Evolutionary conservation across 257 asterid species (phyloP), one percentile per base, ranked within the genome.

Genomic region (Solanum lycopersicoides): DNA sequence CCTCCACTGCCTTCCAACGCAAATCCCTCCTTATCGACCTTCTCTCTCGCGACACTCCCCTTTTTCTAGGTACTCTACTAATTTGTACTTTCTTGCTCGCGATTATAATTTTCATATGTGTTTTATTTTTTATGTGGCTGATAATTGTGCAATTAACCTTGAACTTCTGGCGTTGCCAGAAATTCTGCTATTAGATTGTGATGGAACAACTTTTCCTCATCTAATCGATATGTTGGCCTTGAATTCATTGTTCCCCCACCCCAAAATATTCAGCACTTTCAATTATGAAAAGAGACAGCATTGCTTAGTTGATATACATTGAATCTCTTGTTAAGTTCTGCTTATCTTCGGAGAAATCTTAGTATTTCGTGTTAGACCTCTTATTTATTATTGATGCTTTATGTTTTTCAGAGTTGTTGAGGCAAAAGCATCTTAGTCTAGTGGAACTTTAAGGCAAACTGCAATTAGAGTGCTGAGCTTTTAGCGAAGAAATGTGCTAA

Each of bases 41-140:
- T 87, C 95, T 95, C 80, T 91, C 97, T 50, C 92, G 96, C 41
- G 98, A 97, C 91, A 95, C 90, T 86, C 94, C 99, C 69, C 98
- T 97, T 84, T 97, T 97, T 85, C 85, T 97, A 82, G 98, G 99
- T 96, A 93, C 16, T 8, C 39, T 25, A 7, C 34, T 3, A 23
- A 77, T 77, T 20, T 25, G 8, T 13, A 7, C 1, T 77, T 1
- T 76, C 8, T 6, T 42, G 2, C 63, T 7, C 21, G 59, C 63
- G 23, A 53, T 69, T 2, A 7, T 3, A 50, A 15, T 50, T 21
- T 15, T 50, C 3, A 18, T 76, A 30, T 41, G 4, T 74, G 16
- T 37, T 35, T 3, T 35, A 35, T 50, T 50, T 50, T 14, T 14
- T 47, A 50, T 15, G 60, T 50, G 60, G 3, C 21, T 50, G 60